phyloP scores from a whole-genome alignment of 2,329 filamentous ascomycete genomes.

The Chalara sp. region DNA sequence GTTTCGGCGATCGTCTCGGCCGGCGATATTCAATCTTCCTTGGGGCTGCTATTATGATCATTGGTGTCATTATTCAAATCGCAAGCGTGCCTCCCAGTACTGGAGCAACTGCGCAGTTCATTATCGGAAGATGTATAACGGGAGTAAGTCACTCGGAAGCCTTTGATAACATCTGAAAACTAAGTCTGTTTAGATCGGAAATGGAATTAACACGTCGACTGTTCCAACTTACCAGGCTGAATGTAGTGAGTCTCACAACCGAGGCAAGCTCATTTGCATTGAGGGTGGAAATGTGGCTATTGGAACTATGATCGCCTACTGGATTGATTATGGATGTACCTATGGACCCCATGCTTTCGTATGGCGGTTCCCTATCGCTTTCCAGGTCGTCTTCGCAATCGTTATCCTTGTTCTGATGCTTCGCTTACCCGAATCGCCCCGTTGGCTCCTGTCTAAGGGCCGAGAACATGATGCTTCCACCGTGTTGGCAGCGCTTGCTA shows the following conservation, averaged over 20 bases:
- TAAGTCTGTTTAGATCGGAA: conserved; percentile 29
- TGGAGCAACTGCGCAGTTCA: conserved; percentile 44
- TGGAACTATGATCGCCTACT: conserved; percentile 79
- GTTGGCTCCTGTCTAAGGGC: conserved; percentile 94
- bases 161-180: too few relatives aligned
- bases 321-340: conserved; percentile 96
- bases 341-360: conserved; percentile 78
- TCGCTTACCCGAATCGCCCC: conserved; percentile 90
- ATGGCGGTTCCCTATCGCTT: conserved; percentile 82
- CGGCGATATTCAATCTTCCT: conserved; percentile 41
- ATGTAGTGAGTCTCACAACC: conserved; percentile 30
- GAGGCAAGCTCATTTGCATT: conserved; percentile 42
- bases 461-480: conserved; percentile 96
- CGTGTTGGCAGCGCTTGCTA: conserved; percentile 93
- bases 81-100: conserved; percentile 26
- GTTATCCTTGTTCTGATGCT: conserved; percentile 78
- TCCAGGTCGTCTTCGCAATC: conserved; percentile 89
- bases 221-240: conserved; percentile 62
- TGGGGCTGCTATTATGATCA: conserved; percentile 50
- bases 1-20: conserved; percentile 48
- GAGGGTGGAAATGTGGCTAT: conserved; percentile 53
- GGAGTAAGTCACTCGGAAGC: background rate
- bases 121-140: conserved; percentile 36
- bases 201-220: conserved; percentile 43
- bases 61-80: conserved; percentile 43